These are phyloP conservation scores for Penicillium canescens DNA, from an alignment of 495 filamentous ascomycete species.

Conservation along the genomic window DNA sequence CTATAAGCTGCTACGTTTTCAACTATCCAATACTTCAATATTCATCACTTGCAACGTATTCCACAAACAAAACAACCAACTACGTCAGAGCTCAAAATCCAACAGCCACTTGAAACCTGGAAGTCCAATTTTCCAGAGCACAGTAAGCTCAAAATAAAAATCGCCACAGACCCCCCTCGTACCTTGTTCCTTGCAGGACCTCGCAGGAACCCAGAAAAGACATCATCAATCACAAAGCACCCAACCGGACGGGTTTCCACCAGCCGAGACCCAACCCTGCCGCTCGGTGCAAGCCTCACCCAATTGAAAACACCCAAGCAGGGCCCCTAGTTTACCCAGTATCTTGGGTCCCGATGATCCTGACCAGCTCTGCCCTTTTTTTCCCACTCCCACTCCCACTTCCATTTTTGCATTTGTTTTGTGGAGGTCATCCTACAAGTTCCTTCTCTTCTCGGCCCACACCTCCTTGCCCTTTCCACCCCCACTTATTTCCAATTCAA, in stretches of 20 bases:
- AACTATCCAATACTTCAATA: too few species aligned
- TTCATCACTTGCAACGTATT: too few species aligned
- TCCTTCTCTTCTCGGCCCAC: not conserved
- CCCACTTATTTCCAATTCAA: not conserved
- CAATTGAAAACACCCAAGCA: constrained; percentile 8
- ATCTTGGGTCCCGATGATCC: constrained; percentile 17
- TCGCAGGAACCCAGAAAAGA: constrained; percentile 18
- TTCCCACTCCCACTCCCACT: not conserved
- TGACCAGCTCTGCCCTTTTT: constrained; percentile 16
- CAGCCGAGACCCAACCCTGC: constrained; percentile 22
- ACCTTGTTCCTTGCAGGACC: constrained; percentile 26
- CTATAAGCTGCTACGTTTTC: too few species aligned
- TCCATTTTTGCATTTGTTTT: not conserved
- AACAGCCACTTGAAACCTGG: not conserved
- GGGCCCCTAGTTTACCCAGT: constrained; percentile 11
- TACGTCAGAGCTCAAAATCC: too few species aligned
- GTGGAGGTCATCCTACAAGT: not conserved
- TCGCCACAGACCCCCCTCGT: constrained; percentile 14
- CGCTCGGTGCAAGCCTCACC: constrained; percentile 12
- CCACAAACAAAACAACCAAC: too few species aligned
- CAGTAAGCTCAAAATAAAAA: constrained; percentile 1
- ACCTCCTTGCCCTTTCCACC: not conserved
- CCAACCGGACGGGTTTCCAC: constrained; percentile 18
- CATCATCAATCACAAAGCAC: constrained; percentile 14
- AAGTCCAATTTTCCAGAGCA: not conserved